A percentile compares a stretch with the other conserved stretches of the same genome.
Evolutionary conservation across 345 rosid genomes (phyloP).

Genomic region (Luvunga scandens): DNA sequence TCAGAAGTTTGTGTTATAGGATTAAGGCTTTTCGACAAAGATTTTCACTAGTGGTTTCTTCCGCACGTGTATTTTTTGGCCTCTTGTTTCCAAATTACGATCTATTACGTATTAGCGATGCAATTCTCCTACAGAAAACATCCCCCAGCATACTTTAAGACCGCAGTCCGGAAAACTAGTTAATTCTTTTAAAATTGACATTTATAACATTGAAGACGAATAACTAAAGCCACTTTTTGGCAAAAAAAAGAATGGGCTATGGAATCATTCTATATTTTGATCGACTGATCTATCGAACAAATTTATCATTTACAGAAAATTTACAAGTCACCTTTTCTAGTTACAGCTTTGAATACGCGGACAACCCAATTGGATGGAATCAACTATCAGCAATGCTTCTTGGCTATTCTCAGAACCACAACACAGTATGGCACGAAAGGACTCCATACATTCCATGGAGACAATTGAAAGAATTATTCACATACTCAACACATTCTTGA

Average conservation of each 20-base stretch:
- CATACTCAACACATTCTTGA: background rate
- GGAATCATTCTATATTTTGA: background rate
- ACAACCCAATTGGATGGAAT: conserved; percentile 14
- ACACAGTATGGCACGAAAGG: background rate
- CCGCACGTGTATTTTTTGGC: background rate
- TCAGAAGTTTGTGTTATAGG: background rate
- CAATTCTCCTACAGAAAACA: background rate
- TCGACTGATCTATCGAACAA: background rate
- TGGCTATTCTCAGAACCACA: background rate
- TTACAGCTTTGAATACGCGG: conserved; percentile 10
- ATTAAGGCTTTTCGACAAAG: background rate
- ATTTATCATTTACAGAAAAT: conserved; percentile 28
- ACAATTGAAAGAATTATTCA: background rate
- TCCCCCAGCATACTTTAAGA: background rate
- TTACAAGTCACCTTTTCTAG: conserved; percentile 18
- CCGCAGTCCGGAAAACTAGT: background rate
- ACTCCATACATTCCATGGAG: conserved; percentile 1
- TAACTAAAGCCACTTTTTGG: background rate
- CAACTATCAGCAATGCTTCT: background rate
- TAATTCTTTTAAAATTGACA: background rate
- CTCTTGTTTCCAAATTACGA: background rate
- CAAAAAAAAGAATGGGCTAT: background rate
- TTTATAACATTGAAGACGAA: background rate
- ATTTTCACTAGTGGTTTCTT: background rate
- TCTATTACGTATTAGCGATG: too few relatives aligned